phyloP scores from a whole-genome alignment of 495 filamentous ascomycete species.

The Apiosordaria backusii region DNA sequence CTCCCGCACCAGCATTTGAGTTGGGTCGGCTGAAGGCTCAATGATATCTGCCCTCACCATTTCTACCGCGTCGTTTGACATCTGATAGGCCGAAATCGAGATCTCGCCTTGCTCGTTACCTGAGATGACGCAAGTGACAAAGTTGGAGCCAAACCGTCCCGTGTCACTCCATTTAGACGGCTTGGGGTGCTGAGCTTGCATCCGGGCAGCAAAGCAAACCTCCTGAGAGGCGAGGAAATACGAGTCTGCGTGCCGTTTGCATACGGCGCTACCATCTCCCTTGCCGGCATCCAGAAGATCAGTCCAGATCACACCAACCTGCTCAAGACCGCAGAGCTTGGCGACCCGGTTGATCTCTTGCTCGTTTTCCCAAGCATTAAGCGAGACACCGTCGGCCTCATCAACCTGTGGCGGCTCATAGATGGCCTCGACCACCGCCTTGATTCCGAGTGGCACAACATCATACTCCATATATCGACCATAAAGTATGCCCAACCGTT shows the following conservation, averaged over 20 bases:
- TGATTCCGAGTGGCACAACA: conserved; percentile 89
- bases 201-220: conserved; percentile 79
- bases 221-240: conserved; percentile 93
- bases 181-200: conserved; percentile 85
- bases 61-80: conserved; percentile 89
- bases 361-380: conserved; percentile 86
- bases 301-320: conserved; percentile 93
- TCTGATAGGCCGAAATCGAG: conserved; percentile 86
- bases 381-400: conserved; percentile 86
- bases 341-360: conserved; percentile 78
- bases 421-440: conserved; percentile 95
- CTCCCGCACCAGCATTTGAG: conserved; percentile 88
- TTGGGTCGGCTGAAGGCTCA: conserved; percentile 89
- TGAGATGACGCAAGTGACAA: conserved; percentile 91
- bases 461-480: conserved; percentile 88
- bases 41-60: conserved; percentile 96
- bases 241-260: conserved; percentile 94
- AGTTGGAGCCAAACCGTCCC: conserved; percentile 90
- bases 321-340: conserved; percentile 77
- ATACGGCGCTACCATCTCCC: conserved; percentile 78
- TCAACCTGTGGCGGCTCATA: conserved; percentile 92
- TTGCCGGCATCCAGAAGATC: conserved; percentile 81
- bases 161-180: conserved; percentile 96
- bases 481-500: conserved; percentile 87
- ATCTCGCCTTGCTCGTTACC: conserved; percentile 90